Evolutionary conservation across 2,329 filamentous ascomycete genomes (phyloP).

Genomic region (Dissoconium aciculare): DNA sequence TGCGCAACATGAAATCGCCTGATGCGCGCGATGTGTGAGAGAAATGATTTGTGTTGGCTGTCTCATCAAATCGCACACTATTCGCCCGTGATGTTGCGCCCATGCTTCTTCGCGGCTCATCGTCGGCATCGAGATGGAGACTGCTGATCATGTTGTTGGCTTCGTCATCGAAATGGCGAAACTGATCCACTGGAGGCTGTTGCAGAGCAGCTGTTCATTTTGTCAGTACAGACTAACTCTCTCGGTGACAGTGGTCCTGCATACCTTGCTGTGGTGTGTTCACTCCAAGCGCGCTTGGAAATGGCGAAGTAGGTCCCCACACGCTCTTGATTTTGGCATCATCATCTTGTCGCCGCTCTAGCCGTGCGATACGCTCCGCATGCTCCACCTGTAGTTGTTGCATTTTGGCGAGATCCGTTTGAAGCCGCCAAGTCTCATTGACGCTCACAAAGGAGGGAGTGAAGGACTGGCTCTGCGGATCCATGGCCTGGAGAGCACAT

Average conservation of each 20-base stretch:
- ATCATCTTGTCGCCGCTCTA: constrained; percentile 49
- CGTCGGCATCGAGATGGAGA: constrained; percentile 72
- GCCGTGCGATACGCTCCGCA: constrained; percentile 43
- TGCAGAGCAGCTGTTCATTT: constrained; percentile 52
- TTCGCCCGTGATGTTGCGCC: constrained; percentile 86
- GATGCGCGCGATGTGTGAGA: constrained; percentile 69
- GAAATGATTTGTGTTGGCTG: constrained; percentile 81
- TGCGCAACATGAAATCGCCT: constrained; percentile 66
- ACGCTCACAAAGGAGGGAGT: constrained; percentile 35
- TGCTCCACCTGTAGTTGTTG: constrained; percentile 47
- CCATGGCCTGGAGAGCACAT: constrained; percentile 32
- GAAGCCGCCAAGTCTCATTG: constrained; percentile 50
- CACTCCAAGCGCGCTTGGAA: constrained; percentile 68
- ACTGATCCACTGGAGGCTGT: constrained; percentile 67
- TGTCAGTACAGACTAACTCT: constrained; percentile 3
- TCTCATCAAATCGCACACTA: constrained; percentile 94
- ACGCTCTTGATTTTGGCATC: constrained; percentile 61
- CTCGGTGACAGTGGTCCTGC: constrained; percentile 15
- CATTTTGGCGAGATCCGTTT: constrained; percentile 46
- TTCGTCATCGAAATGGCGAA: constrained; percentile 82
- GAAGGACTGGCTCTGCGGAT: constrained; percentile 47
- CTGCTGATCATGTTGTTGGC: constrained; percentile 65
- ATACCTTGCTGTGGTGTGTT: constrained; percentile 69
- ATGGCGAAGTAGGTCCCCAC: constrained; percentile 74
- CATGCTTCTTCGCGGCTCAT: constrained; percentile 55